Evolutionary conservation across 2,329 filamentous ascomycete genomes (phyloP), one percentile per base, ranked within the genome.

Genomic region (Aspergillus sergii): DNA sequence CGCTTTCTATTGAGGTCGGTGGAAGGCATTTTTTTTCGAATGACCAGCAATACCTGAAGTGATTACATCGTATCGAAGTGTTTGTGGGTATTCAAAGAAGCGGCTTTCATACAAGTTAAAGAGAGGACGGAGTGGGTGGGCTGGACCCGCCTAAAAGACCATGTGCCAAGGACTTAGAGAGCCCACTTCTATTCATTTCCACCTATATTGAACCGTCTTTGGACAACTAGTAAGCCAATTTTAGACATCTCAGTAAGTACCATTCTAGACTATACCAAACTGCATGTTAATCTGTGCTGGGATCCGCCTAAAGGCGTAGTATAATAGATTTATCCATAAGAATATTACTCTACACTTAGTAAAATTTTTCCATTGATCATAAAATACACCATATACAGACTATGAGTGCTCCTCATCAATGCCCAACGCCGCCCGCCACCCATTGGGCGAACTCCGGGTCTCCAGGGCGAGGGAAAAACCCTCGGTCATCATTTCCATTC

Each of bases 391-490:
- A 54, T 54, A 41, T 53, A 50, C 46, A 21, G n/a, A 60, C 57
- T 41, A 50, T 63, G 57, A 16, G 34, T 16, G 34, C 39, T n/a
- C 39, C 23, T 12, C n/a, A 41, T 76, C 72, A 83, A 77, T 82
- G 80, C 12, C 80, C 91, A 43, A 92, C 82, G 1, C 88, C 91
- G 10, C 90, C 87, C 51, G 84, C 87, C 58, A 85, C 82, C 87
- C 91, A 93, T 67, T 89, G 85, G 63, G 83, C 83, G 75, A 90
- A 91, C 45, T 88, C 87, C 2, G 89, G 88, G 72, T 92, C 88
- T 6, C 85, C 88, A 4, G 86, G 86, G 59, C 82, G 84, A n/a
- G 90, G 88, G 68, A 90, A 91, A 62, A 90, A 73, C 0, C 87
- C 87, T 63, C 84, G 76, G 71, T 87, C 71, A 58, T 87, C 71